A percentile compares a stretch with the other conserved stretches of the same genome.
phyloP scores from a whole-genome alignment of 2,329 filamentous ascomycete species.

The Hypoxylon sp. region DNA sequence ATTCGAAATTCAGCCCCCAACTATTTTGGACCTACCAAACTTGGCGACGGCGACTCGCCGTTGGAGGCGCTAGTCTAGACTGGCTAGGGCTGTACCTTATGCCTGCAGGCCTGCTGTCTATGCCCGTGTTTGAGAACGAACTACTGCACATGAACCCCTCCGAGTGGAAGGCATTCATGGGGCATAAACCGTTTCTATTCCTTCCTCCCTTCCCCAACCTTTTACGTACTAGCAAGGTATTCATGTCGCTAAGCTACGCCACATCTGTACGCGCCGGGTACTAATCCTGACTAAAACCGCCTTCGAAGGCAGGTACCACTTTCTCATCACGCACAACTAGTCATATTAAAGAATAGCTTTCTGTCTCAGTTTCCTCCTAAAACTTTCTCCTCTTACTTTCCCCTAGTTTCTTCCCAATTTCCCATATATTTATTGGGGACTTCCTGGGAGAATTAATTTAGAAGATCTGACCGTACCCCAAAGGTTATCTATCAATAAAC shows the following conservation, averaged over 20 bases:
- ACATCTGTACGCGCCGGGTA: conserved; percentile 36
- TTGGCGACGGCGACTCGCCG: conserved; percentile 31
- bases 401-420: conserved; percentile 3
- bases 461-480: background rate
- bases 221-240: conserved; percentile 34
- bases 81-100: conserved; percentile 30
- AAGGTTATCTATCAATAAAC: conserved; percentile 16
- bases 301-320: conserved; percentile 33
- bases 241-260: conserved; percentile 13
- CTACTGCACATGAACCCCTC: conserved; percentile 27
- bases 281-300: conserved; percentile 19
- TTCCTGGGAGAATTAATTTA: background rate
- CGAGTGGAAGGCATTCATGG: conserved; percentile 24
- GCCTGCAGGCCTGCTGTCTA: conserved; percentile 3
- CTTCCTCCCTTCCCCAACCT: background rate
- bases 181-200: conserved; percentile 10
- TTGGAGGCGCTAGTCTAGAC: conserved; percentile 27
- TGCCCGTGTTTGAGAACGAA: conserved; percentile 19
- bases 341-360: conserved; percentile 39
- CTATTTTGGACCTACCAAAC: conserved; percentile 10
- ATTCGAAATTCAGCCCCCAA: conserved; percentile 29
- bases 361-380: conserved; percentile 38
- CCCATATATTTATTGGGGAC: conserved; percentile 1
- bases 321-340: conserved; percentile 21
- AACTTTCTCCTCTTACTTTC: conserved; percentile 25